These are phyloP conservation scores for Colletotrichum incanum DNA, from an alignment of 2,329 filamentous ascomycete genomes.

Conservation along the genomic window DNA sequence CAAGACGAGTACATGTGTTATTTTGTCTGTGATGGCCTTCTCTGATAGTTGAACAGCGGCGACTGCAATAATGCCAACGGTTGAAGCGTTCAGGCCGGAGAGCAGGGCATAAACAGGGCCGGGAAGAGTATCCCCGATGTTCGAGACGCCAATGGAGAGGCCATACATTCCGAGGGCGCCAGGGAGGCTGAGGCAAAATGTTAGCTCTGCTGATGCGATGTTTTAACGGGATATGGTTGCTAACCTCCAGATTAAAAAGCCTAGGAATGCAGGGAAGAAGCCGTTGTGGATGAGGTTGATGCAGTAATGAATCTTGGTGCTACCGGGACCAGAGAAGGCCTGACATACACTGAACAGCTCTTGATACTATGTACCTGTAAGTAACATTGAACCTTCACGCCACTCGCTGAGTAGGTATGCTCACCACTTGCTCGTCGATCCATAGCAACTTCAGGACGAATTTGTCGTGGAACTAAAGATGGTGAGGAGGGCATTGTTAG, in stretches of 20 bases:
- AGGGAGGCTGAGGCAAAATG: conserved; percentile 66
- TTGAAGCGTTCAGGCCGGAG: conserved; percentile 80
- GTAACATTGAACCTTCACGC: no score
- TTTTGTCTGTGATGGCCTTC: conserved; percentile 76
- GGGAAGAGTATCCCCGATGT: conserved; percentile 72
- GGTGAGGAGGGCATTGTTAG: background rate
- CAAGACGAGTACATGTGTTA: conserved; percentile 77
- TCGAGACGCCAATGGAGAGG: conserved; percentile 75
- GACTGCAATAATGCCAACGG: conserved; percentile 80
- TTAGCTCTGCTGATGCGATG: background rate
- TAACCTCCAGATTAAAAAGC: conserved; percentile 77
- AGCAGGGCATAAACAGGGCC: conserved; percentile 77
- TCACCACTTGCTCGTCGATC: conserved; percentile 79
- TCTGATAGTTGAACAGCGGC: conserved; percentile 78
- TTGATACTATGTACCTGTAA: conserved; percentile 68
- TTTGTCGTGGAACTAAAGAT: conserved; percentile 62
- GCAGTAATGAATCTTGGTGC: conserved; percentile 81
- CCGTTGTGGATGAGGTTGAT: conserved; percentile 77
- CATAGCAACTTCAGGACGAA: conserved; percentile 75
- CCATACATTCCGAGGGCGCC: conserved; percentile 80
- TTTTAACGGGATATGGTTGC: conserved; percentile 15
- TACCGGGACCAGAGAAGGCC: conserved; percentile 76
- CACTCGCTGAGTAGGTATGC: background rate
- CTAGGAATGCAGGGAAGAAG: conserved; percentile 69
- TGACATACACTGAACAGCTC: conserved; percentile 81